Percentiles rank a stretch among this genome's conserved stretches.
Conservation (phyloP, 345 rosid genomes). For the Eutrema yunnanense region DNA sequence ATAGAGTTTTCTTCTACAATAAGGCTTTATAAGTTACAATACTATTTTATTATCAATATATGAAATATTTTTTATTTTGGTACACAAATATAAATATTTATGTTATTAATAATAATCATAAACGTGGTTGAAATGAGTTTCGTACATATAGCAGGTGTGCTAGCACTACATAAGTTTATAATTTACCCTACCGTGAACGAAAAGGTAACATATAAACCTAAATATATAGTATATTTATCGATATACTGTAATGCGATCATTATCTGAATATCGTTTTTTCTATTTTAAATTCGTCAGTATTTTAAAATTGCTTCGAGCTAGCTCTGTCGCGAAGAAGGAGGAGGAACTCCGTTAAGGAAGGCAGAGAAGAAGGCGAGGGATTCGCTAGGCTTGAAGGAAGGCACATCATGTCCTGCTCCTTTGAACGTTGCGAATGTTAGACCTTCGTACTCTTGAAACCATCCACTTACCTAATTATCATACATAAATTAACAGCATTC, state of each 20-base stretch:
- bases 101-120: neutral
- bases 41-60: too few relatives aligned
- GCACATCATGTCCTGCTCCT: constrained; percentile 92
- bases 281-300: neutral
- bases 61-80: too few relatives aligned
- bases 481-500: too few relatives aligned
- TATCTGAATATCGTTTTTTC: neutral
- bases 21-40: too few relatives aligned
- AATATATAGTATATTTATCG: neutral
- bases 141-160: neutral
- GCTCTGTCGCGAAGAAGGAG: constrained; percentile 24
- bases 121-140: neutral
- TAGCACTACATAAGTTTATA: neutral
- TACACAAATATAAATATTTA: neutral
- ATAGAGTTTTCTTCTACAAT: too few relatives aligned
- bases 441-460: constrained; percentile 83
- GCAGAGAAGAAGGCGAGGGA: constrained; percentile 61
- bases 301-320: neutral
- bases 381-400: constrained; percentile 60
- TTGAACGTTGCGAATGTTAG: constrained; percentile 71
- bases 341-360: constrained; percentile 51
- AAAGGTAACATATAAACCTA: neutral
- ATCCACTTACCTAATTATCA: constrained; percentile 54
- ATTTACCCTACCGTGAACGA: neutral
- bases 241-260: neutral